Evolutionary conservation across 371 early-diverging fungal species (phyloP), one percentile per base, ranked within the genome.

Genomic region (Quaeritorhiza haematococci): DNA sequence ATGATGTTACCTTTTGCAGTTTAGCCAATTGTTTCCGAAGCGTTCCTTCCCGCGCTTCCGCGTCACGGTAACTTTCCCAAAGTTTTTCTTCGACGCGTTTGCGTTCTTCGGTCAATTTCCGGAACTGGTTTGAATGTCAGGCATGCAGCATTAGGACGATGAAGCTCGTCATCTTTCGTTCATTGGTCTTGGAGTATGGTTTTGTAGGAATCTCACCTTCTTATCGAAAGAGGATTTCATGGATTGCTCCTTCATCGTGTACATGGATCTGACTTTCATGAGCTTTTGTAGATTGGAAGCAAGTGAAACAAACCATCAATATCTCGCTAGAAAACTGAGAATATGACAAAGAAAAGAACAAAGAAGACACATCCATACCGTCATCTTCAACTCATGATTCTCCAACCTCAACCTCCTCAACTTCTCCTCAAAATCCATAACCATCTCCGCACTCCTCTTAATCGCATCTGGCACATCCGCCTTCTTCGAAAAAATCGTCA

Each of bases 51-150:
- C 82, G 63, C 0, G 76, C 72, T 56, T 81, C 82, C 10, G 73
- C 69, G 19, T 81, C 80, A 33, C 73, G 50, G 56, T 72, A 81
- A 50, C 68, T 73, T 30, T 79, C 79, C 76, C 77, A 79, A 10
- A 81, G 63, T 58, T 77, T 79, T 58, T 77, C 78, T 57, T 81
- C 78, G n/a, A 75, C 76, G 13, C 48, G 35, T 35, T 72, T 71
- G 64, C 59, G 72, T 0, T 68, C 69, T 45, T 76, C 78, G 8
- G 61, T 64, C 3, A 81, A 55, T 42, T 68, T 69, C n/a, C 76
- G 65, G 3, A 77, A 59, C 70, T 77, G 49, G 21, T 8, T 54
- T 5, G 42, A 45, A 7, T 23, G n/a, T 7, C 7, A 45, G 27
- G 21, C 27, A 7, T 23, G 21, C 46, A 45, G 21, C 10, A 7